Evolutionary conservation across 2,329 filamentous ascomycete species (phyloP).

Genomic region (Hymenoscyphus scutula): DNA sequence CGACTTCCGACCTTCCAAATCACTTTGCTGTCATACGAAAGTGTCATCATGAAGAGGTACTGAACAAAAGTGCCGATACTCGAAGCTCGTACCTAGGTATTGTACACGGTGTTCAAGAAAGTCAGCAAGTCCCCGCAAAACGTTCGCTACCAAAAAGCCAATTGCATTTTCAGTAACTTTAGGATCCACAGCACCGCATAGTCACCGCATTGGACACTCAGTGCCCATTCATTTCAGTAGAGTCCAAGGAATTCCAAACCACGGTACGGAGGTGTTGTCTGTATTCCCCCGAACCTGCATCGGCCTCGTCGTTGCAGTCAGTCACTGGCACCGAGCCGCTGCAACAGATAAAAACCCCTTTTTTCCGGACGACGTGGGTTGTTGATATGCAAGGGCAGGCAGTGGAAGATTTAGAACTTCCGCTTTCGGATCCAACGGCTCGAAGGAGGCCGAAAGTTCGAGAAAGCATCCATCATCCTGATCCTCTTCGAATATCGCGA

Average conservation of each 20-base stretch:
- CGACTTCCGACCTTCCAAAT: not conserved
- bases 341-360: not conserved
- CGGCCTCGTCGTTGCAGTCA: not conserved
- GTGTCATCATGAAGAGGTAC: not conserved
- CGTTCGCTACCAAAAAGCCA: not conserved
- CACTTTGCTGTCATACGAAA: not conserved
- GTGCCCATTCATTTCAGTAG: not conserved
- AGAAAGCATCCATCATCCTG: not conserved
- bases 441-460: slow-evolving; percentile 1
- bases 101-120: not conserved
- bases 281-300: not conserved
- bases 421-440: not conserved
- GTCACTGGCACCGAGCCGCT: not conserved
- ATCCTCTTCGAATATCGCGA: not conserved
- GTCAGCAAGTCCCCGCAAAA: not conserved
- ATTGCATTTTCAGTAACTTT: not conserved
- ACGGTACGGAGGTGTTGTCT: not conserved
- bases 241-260: not conserved
- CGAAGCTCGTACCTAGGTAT: not conserved
- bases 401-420: not conserved
- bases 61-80: not conserved
- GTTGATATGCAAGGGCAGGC: not conserved
- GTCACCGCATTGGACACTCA: not conserved
- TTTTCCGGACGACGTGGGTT: slow-evolving; percentile 2
- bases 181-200: not conserved